Evolutionary conservation across 2,329 filamentous ascomycete genomes (phyloP), one percentile per base, ranked within the genome.

Genomic region (Phialophora chinensis): DNA sequence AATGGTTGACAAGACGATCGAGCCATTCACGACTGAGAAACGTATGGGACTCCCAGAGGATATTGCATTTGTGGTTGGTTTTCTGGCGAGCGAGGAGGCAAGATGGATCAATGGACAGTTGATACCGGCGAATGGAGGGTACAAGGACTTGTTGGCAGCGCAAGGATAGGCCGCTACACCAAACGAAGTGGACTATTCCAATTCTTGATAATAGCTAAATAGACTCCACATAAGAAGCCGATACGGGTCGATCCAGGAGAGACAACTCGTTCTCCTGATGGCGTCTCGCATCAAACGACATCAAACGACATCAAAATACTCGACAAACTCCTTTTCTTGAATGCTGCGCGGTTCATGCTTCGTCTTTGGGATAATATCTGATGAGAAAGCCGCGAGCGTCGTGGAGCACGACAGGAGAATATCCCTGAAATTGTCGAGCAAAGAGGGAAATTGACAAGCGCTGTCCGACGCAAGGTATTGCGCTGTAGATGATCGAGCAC

Each of bases 91-190:
- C 69, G 79, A 80, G 54, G 72, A 78, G 53, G 78, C 81, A 0
- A 76, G 79, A 14, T 85, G 82, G 82, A 75, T 84, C 5, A 84
- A 84, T 70, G 83, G 82, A 1, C 70, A 73, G 33, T 73, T 78
- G 71, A 35, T 81, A 35, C 70, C 74, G 63, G 77, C 75, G 3
- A 77, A 75, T 60, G 76, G 77, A 8, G 75, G 78, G 8, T 12
- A 60, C 35, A 56, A 47, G 33, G 44, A 59, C 14, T 31, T 67
- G 38, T n/a, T 67, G 11, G 65, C 56, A 17, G 25, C 60, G 58
- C 54, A 64, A 54, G 65, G 65, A 53, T 66, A 63, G 42, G 42
- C 38, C 17, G 14, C 38, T 17, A 17, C 38, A 23, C 55, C 35
- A 60, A 75, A 67, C 66, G 68, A 44, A 20, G 38, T 8, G 17